phyloP scores from a whole-genome alignment of 1,139 yeast species.

The Suhomyces chickasaworum region DNA sequence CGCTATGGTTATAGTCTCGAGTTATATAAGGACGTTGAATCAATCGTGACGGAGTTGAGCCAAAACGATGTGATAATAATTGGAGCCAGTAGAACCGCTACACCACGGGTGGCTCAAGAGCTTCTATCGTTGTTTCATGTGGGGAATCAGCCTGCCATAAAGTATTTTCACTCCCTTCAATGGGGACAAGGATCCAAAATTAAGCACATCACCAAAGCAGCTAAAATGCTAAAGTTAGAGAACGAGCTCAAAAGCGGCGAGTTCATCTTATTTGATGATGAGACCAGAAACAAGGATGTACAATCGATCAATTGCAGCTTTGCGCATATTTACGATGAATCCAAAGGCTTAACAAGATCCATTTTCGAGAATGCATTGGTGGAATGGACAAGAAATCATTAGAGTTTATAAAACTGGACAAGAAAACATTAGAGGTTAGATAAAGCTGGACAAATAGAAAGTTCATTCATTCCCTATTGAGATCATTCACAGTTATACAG shows the following conservation, averaged over 20 bases:
- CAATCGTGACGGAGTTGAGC: constrained; percentile 49
- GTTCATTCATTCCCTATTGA: not conserved
- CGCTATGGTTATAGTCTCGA: constrained; percentile 49
- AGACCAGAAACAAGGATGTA: constrained; percentile 65
- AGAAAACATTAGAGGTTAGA: not conserved
- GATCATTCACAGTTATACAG: not conserved
- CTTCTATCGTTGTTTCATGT: constrained; percentile 53
- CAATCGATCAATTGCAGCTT: constrained; percentile 62
- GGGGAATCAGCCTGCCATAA: constrained; percentile 47
- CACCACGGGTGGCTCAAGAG: constrained; percentile 63
- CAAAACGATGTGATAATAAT: constrained; percentile 50
- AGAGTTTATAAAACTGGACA: too few species aligned
- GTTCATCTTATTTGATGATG: constrained; percentile 72
- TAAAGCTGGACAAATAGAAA: not conserved
- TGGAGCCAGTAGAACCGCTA: constrained; percentile 68
- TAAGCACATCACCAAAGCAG: constrained; percentile 55
- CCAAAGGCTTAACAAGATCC: constrained; percentile 51
- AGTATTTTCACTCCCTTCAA: constrained; percentile 54
- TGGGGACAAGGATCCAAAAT: constrained; percentile 73
- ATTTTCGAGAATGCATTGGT: constrained; percentile 48
- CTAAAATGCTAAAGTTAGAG: constrained; percentile 38
- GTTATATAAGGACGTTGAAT: constrained; percentile 63
- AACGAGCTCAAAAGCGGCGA: constrained; percentile 49
- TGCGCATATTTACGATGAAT: constrained; percentile 48
- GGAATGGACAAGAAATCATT: constrained; percentile 30